phyloP scores from a whole-genome alignment of 441 rosid genomes.

The Cnidoscolus chayamansa region DNA sequence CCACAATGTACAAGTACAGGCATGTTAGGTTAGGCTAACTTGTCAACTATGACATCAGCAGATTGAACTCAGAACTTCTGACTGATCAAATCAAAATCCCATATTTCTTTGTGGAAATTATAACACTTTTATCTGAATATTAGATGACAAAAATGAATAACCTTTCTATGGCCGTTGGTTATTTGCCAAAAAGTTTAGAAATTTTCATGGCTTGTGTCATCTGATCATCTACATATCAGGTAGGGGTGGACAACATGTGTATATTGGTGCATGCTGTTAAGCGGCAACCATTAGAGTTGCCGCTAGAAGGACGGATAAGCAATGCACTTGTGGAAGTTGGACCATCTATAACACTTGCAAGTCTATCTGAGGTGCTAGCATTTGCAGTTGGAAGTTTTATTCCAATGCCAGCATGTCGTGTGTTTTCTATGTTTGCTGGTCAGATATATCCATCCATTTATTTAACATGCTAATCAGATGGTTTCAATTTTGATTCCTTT shows the following conservation, averaged over 20 bases:
- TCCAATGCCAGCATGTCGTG: conserved; percentile 98
- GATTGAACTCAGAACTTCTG: not conserved
- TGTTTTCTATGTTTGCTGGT: conserved; percentile 99
- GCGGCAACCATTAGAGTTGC: conserved; percentile 78
- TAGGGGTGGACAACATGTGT: conserved; percentile 99
- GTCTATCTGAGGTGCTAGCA: conserved; percentile 87
- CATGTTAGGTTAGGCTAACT: not conserved
- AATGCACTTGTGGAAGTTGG: conserved; percentile 98
- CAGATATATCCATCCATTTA: conserved; percentile 20
- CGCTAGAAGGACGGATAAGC: conserved; percentile 80
- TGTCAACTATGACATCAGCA: not conserved
- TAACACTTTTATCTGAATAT: not conserved
- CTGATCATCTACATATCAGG: conserved; percentile 43
- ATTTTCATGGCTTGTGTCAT: conserved; percentile 16
- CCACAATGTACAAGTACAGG: not conserved
- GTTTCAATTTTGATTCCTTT: not conserved
- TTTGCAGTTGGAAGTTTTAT: conserved; percentile 96
- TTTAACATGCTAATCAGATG: not conserved
- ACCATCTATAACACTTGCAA: conserved; percentile 98
- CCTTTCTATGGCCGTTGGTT: not conserved
- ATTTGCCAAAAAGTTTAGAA: not conserved
- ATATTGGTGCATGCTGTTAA: conserved; percentile 96
- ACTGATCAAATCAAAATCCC: not conserved
- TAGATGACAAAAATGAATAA: not conserved
- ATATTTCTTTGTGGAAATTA: not conserved